Base-by-base conservation (phyloP, 2,329 filamentous ascomycete genomes). In the Fusarium multiceps region DNA sequence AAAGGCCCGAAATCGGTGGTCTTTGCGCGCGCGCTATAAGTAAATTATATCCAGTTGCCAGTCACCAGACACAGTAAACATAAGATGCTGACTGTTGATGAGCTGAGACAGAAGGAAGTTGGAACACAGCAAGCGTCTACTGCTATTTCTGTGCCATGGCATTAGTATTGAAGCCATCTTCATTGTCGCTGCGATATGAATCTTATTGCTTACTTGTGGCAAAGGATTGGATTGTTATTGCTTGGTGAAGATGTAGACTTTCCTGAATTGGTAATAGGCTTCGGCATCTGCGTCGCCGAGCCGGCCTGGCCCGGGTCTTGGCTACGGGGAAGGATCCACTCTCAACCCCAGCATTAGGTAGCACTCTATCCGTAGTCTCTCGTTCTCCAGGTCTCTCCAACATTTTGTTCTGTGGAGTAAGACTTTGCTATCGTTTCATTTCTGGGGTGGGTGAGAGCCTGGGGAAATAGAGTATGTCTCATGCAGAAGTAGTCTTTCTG, bases 281-380 rank as follows among this genome's bases (percentile, higher is more conserved):
- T 53, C 58, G 56, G 60, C 56, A 48, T 55, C 41, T 56, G 61
- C 54, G 56, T 65, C 57, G 67, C 66, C 67, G 56, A 69, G 66
- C 46, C 68, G 68, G 68, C 65, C 58, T 69, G 55, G 54, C 63
- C 68, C 68, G 68, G 68, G 37, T 53, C 61, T 58, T 69, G 64
- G 56, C 56, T 57, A 28, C 34, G 43, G 66, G 47, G 27, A 21
- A 40, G 21, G 42, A 50, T 53, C 66, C 67, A 69, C 67, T 55
- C 40, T 27, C 41, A 23, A 43, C 45, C 61, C 67, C 57, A 42
- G 47, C 51, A 61, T 21, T 51, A 28, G 21, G n/a, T 67, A 48
- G 27, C 25, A 34, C 27, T 4, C 21, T 21, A 21, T 21, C 21
- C 21, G 21, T 49, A 23, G 48, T 42, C 40, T 21, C n/a, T 27